These are phyloP conservation scores for Picocystis salinarum DNA, from an alignment of 139 green algal species.

Conservation along the genomic window DNA sequence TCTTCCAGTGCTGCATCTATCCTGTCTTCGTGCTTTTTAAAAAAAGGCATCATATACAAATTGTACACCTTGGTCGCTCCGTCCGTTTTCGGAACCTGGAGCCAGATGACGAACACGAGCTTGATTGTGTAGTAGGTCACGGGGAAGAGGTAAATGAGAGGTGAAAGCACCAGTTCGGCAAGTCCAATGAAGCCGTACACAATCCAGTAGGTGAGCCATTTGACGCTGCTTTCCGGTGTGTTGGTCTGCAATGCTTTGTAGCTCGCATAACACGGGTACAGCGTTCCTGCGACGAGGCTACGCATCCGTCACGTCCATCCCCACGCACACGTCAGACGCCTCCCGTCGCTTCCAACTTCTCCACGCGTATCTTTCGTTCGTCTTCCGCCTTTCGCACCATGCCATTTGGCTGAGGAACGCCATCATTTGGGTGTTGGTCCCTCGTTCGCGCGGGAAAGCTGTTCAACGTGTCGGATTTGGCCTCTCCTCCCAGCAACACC, in stretches of 20 bases:
- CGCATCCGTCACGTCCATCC: too few species aligned
- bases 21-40: conserved; percentile 15
- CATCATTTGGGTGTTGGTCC: too few species aligned
- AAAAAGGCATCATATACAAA: conserved; percentile 5
- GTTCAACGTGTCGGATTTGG: too few species aligned
- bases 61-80: conserved; percentile 10
- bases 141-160: conserved; percentile 4
- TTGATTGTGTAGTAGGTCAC: conserved; percentile 16
- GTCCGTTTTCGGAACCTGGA: conserved; percentile 16
- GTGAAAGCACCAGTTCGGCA: conserved; percentile 4
- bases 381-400: too few species aligned
- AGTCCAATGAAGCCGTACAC: conserved; percentile 14
- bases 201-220: conserved; percentile 20
- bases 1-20: conserved; percentile 11
- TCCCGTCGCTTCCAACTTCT: too few species aligned
- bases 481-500: too few species aligned
- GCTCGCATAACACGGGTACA: conserved; percentile 15
- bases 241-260: conserved; percentile 19
- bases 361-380: too few species aligned
- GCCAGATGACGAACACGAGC: conserved; percentile 18
- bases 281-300: too few species aligned
- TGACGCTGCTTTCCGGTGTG: conserved; percentile 2
- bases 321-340: too few species aligned
- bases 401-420: too few species aligned
- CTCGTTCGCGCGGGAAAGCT: too few species aligned